Base-by-base conservation (phyloP, 768 basidiomycete species). In the Podaxis sp. region DNA sequence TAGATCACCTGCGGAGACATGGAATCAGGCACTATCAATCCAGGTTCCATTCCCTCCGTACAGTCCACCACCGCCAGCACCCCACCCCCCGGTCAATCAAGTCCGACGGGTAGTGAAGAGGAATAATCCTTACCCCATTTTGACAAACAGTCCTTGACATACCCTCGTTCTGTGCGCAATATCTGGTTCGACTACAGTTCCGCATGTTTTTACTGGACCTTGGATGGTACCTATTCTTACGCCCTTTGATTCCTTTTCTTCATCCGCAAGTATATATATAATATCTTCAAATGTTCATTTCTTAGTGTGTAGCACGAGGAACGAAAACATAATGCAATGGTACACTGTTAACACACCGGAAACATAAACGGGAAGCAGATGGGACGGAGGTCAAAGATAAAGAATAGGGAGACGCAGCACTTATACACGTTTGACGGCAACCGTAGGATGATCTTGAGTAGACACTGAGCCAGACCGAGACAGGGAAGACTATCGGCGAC, bases 401-500 rank as follows among this genome's bases (percentile, higher is more conserved):
- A 3, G 33, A 9, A 9, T 2, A 46, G 2, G 33, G 30, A 6
- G 8, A 33, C 8, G 30, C 30, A 33, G 33, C 33, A 33, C 33
- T 8, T 9, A 9, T 33, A 33, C 33, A 33, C 8, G 9, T 33
- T 33, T 9, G 33, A 33, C 0, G 33, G 33, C 33, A 33, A 33
- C 33, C 2, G 33, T 9, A 33, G 9, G 44, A 17, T 46, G n/a
- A 8, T 46, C 17, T 19, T 19, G 8, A 15, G 7, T 7, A 19
- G n/a, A 46, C 9, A 33, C n/a, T 8, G 6, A 7, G 44, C n/a
- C n/a, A 3, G 19, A 46, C 8, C 2, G 44, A n/a, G 44, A 3
- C 15, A 46, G 9, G 13, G 17, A 46, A 46, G 44, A n/a, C 52
- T 52, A 66, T 75, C 66, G 84, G 40, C 92, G 84, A 17, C 91